phyloP scores from a whole-genome alignment of 768 basidiomycete genomes.

The Scleroderma citrinum region DNA sequence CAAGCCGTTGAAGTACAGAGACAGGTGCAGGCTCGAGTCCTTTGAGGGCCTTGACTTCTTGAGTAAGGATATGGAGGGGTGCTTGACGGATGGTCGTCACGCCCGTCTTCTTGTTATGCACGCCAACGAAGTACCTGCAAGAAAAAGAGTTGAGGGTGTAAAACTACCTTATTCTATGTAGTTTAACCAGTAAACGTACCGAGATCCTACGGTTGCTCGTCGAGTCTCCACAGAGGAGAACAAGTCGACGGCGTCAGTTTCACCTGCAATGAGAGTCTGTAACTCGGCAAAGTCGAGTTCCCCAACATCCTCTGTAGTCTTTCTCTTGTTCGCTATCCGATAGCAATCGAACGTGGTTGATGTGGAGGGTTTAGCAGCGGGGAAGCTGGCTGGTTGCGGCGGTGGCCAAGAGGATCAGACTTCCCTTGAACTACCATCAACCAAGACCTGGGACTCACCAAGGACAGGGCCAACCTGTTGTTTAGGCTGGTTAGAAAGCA shows the following conservation, averaged over 20 bases:
- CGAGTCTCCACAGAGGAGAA: conserved; percentile 54
- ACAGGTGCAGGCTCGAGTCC: conserved; percentile 45
- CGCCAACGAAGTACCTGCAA: conserved; percentile 72
- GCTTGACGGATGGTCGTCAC: conserved; percentile 64
- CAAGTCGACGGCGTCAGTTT: conserved; percentile 82
- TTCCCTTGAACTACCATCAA: conserved; percentile 23
- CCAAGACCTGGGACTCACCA: conserved; percentile 35
- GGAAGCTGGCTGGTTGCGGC: conserved; percentile 50
- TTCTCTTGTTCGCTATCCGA: conserved; percentile 34
- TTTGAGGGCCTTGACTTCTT: conserved; percentile 82
- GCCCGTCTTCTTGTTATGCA: conserved; percentile 73
- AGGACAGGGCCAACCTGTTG: conserved; percentile 45
- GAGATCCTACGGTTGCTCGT: conserved; percentile 54
- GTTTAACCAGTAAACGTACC: too few species aligned
- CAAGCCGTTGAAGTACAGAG: conserved; percentile 45
- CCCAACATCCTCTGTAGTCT: conserved; percentile 14
- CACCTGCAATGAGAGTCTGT: conserved; percentile 59
- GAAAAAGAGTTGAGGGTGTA: not conserved
- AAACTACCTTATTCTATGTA: too few species aligned
- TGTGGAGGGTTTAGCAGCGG: conserved; percentile 52
- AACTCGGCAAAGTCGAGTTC: conserved; percentile 28
- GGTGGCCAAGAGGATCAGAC: conserved; percentile 7
- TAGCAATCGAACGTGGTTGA: conserved; percentile 62
- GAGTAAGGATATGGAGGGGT: conserved; percentile 63
- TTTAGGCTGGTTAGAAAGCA: conserved; percentile 29